Percentiles rank a stretch among this genome's conserved stretches.
Evolutionary conservation across 805 yeast genomes (phyloP).

Genomic region (Candida verbasci): DNA sequence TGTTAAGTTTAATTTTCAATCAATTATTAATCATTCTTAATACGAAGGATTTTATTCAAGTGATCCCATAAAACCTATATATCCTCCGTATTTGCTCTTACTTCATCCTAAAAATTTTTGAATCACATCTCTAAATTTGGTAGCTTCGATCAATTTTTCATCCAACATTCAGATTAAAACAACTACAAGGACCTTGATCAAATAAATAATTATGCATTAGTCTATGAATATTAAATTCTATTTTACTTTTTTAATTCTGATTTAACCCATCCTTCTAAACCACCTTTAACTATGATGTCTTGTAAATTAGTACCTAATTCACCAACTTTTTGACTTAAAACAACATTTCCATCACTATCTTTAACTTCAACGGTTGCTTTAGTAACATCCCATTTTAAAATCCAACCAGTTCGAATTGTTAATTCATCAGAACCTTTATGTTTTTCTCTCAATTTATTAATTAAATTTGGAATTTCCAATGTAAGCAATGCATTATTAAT

Average conservation of each 20-base stretch:
- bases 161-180: too few species aligned
- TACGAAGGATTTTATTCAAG: too few species aligned
- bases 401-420: constrained; percentile 94
- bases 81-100: too few species aligned
- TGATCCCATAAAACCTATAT: too few species aligned
- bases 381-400: constrained; percentile 88
- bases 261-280: constrained; percentile 97
- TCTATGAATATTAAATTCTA: too few species aligned
- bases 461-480: constrained; percentile 85
- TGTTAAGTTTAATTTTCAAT: too few species aligned
- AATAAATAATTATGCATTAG: too few species aligned
- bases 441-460: constrained; percentile 67
- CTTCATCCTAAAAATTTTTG: too few species aligned
- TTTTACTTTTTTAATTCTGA: constrained; percentile 44
- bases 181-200: too few species aligned
- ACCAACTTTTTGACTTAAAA: constrained; percentile 85
- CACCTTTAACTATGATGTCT: constrained; percentile 95
- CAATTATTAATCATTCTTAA: too few species aligned
- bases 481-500: constrained; percentile 95
- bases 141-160: too few species aligned
- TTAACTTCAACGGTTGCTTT: constrained; percentile 74
- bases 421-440: constrained; percentile 60
- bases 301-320: constrained; percentile 94
- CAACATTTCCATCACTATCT: constrained; percentile 56
- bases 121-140: too few species aligned